Evolutionary conservation across 2,329 filamentous ascomycete species (phyloP), one percentile per base, ranked within the genome.

Genomic region (Phyllosticta ampelicida): DNA sequence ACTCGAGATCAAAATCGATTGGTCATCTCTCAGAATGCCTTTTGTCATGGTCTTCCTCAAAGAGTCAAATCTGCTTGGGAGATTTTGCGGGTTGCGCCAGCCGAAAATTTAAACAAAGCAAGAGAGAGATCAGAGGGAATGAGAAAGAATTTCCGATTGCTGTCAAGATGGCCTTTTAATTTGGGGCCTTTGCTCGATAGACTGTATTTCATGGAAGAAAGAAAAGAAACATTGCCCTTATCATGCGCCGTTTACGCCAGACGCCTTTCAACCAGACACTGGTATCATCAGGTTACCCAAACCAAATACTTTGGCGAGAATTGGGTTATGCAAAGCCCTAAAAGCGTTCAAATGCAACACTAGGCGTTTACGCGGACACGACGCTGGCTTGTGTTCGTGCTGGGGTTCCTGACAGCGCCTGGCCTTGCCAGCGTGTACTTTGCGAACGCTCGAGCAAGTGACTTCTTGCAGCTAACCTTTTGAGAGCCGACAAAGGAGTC

Each of bases 381-480:
- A 10, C 23, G 51, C 29, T 58, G 56, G 23, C 36, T 29, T 16
- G 48, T 53, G 13, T 51, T 58, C 8, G 51, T 30, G 21, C 48
- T 59, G 9, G 57, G 57, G 30, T 59, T 59, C 28, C 66, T 65
- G 23, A 74, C 72, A 44, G 74, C 73, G 44, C 75, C 76, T 48
- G 76, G 75, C 49, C 73, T 64, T 49, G 71, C 71, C 26, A 79
- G 70, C 8, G 77, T 79, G 70, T 97, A 99, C 78, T 99, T 99
- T 67, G 94, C 90, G 77, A 99, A 99, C 4, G 94, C 90, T 60
- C 94, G 81, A 0, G 90, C 88, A 51, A 99, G 80, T 16, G 94
- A 90, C 79, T 96, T 96, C 81, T 97, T 99, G 76, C 89, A 94
- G 76, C 89, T 95, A 67, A 97, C 84, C 78, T 99, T 99, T 72